These are phyloP conservation scores for Viola odorata DNA, from an alignment of 345 rosid genomes.

Conservation along the genomic window DNA sequence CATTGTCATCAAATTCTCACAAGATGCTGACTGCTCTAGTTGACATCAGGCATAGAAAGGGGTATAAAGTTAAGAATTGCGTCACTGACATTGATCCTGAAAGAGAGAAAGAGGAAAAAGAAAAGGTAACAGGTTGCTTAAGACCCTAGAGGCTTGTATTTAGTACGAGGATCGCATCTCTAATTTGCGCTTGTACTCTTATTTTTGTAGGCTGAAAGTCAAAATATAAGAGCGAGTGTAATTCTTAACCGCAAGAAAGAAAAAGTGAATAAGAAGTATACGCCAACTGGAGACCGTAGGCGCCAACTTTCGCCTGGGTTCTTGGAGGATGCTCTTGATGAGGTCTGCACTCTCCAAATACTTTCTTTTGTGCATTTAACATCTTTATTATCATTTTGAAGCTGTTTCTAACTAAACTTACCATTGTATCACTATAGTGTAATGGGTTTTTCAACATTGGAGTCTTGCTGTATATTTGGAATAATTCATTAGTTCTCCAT, in stretches of 20 bases:
- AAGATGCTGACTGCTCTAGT: conserved; percentile 90
- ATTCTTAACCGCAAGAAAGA: conserved; percentile 86
- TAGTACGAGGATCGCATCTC: background rate
- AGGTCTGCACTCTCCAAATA: conserved; percentile 44
- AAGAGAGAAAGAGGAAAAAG: conserved; percentile 95
- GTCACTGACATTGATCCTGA: conserved; percentile 98
- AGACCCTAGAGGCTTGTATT: conserved; percentile 2
- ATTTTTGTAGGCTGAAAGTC: conserved; percentile 74
- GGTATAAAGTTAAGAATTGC: conserved; percentile 87
- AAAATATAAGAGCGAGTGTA: conserved; percentile 80
- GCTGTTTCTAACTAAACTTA: too few relatives aligned
- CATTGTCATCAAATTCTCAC: conserved; percentile 87
- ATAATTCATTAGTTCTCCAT: background rate
- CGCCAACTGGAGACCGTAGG: conserved; percentile 58
- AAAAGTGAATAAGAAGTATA: conserved; percentile 77
- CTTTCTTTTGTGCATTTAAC: background rate
- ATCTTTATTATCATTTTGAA: too few relatives aligned
- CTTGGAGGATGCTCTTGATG: conserved; percentile 94
- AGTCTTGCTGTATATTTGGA: background rate
- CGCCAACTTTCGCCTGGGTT: conserved; percentile 87
- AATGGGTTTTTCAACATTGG: too few relatives aligned
- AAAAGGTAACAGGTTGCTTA: conserved; percentile 54
- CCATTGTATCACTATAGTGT: background rate
- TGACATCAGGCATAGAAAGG: conserved; percentile 84
- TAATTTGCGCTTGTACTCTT: conserved; percentile 10